Percentiles rank a stretch among this genome's conserved stretches.
Conservation (phyloP, 2,329 filamentous ascomycete genomes). For the Fusarium sp. region DNA sequence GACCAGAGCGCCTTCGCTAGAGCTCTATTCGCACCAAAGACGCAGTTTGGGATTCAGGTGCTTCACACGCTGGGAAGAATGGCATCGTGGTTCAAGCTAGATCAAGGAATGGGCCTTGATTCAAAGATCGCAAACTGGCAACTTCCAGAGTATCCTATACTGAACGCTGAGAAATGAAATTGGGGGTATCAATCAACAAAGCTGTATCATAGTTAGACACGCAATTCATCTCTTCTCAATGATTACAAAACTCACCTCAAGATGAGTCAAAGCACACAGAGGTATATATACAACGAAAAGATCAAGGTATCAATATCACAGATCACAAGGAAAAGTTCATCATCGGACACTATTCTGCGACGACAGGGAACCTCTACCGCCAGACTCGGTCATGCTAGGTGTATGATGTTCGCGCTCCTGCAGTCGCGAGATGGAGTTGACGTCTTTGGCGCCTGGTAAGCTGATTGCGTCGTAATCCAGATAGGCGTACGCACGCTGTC, state of each 20-base stretch:
- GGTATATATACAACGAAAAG: neutral
- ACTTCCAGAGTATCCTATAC: conserved; percentile 20
- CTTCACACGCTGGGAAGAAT: conserved; percentile 4
- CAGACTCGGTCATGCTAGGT: conserved; percentile 19
- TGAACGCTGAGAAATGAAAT: neutral
- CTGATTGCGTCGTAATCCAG: conserved; percentile 30
- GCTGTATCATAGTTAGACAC: conserved; percentile 10
- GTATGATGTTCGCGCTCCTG: conserved; percentile 10
- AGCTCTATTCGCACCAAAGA: neutral
- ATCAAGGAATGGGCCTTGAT: conserved; percentile 9
- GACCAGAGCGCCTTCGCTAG: neutral
- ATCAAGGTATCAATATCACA: conserved; percentile 13
- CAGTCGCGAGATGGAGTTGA: conserved; percentile 13
- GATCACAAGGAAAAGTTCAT: conserved; percentile 11
- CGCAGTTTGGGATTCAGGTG: neutral
- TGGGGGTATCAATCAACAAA: neutral
- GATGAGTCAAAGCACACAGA: neutral
- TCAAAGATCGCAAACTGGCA: conserved; percentile 13
- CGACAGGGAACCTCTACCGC: conserved; percentile 15
- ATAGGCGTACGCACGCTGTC: conserved; percentile 16
- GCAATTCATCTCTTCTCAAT: neutral
- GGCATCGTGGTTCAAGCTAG: conserved; percentile 1
- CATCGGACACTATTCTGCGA: conserved; percentile 24
- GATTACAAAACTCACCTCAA: conserved; percentile 17
- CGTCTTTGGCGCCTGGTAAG: conserved; percentile 33